Evolutionary conservation across 176 grass and related monocot species (phyloP).

Genomic region (Carex cristatella): DNA sequence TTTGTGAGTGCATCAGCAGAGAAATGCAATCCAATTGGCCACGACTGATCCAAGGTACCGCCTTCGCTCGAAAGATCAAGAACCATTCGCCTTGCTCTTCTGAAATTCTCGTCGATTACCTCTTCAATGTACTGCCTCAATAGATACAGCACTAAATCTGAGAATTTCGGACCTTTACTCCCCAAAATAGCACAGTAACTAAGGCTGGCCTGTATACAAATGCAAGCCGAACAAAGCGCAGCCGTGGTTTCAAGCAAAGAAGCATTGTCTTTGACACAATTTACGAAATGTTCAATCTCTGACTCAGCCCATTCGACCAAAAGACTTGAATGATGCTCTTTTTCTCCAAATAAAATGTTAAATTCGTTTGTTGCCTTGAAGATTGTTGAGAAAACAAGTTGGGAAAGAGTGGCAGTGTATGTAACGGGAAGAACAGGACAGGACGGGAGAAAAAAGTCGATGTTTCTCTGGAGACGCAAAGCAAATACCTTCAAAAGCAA

Average conservation of each 20-base stretch:
- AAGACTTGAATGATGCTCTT: not conserved
- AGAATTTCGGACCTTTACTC: not conserved
- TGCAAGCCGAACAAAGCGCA: constrained; percentile 13
- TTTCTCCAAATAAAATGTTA: constrained; percentile 4
- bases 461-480: not conserved
- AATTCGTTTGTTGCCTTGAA: not conserved
- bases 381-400: constrained; percentile 14
- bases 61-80: constrained; percentile 5
- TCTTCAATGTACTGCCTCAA: constrained; percentile 2
- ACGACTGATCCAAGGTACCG: not conserved
- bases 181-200: constrained; percentile 16
- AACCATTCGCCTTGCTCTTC: constrained; percentile 11
- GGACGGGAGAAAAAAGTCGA: not conserved
- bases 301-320: constrained; percentile 9
- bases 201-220: constrained; percentile 10
- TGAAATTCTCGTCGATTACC: constrained; percentile 4
- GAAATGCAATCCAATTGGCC: not conserved
- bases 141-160: not conserved
- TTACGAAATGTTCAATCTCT: constrained; percentile 6
- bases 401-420: constrained; percentile 11
- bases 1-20: constrained; percentile 7
- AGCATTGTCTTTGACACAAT: constrained; percentile 1
- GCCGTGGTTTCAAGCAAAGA: not conserved
- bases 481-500: constrained; percentile 3
- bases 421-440: constrained; percentile 11